Conservation (phyloP, 768 basidiomycete species). For the Chalciporus pseudorubinellus region DNA sequence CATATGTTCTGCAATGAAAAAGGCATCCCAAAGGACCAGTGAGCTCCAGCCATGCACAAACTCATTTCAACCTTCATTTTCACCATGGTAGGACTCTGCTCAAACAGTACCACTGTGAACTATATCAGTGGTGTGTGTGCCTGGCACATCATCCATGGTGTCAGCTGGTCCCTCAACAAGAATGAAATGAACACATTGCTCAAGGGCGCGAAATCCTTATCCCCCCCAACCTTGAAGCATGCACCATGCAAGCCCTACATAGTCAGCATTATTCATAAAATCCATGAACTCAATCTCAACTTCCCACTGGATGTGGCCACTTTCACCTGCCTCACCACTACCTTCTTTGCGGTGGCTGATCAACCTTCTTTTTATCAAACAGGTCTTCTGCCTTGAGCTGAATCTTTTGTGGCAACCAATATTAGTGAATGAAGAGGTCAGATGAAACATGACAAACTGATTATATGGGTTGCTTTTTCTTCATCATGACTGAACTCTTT, state of each 20-base stretch:
- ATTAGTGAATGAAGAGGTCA: not conserved
- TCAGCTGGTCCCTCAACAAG: not conserved
- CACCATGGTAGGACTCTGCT: not conserved
- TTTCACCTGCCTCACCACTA: conserved; percentile 17
- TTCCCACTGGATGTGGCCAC: conserved; percentile 3
- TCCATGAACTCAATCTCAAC: too few species aligned
- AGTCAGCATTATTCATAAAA: too few species aligned
- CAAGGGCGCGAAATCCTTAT: too few species aligned
- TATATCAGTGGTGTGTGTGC: not conserved
- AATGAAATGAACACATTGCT: too few species aligned
- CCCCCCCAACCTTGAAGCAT: conserved; percentile 10
- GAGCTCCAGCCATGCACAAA: not conserved
- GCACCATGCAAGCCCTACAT: conserved; percentile 11
- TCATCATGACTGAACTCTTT: conserved; percentile 81
- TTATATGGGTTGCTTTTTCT: conserved; percentile 65
- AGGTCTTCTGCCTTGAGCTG: conserved; percentile 90
- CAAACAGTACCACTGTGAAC: not conserved
- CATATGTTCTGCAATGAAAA: not conserved
- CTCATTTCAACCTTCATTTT: not conserved
- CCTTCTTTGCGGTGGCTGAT: conserved; percentile 39
- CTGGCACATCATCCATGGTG: not conserved
- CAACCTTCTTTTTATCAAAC: conserved; percentile 99
- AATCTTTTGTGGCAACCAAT: conserved; percentile 42
- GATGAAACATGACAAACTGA: conserved; percentile 42
- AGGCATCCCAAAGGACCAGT: not conserved